Evolutionary conservation across 2,329 filamentous ascomycete genomes (phyloP).

Genomic region (Emericellopsis atlantica): DNA sequence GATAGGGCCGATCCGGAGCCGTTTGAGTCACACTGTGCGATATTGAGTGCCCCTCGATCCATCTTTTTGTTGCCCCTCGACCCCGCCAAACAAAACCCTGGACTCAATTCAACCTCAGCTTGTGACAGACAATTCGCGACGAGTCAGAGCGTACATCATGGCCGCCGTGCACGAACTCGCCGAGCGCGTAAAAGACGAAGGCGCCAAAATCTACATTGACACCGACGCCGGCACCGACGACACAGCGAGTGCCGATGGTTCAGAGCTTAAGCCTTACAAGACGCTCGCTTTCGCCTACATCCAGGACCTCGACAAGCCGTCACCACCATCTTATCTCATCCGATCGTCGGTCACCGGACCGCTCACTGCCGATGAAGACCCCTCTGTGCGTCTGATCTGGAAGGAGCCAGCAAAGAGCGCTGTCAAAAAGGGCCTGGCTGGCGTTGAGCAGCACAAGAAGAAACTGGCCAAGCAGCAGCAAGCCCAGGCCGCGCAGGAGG

Average conservation of each 20-base stretch:
- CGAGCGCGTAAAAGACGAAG: conserved; percentile 3
- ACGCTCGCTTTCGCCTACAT: conserved; percentile 67
- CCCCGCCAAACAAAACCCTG: too few relatives aligned
- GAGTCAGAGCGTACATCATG: not conserved
- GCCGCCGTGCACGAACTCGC: conserved; percentile 4
- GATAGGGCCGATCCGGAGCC: too few relatives aligned
- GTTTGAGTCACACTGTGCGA: too few relatives aligned
- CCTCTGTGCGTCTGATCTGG: conserved; percentile 52
- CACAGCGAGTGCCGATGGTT: conserved; percentile 52
- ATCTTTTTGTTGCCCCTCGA: too few relatives aligned
- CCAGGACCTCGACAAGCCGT: conserved; percentile 44
- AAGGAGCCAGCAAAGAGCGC: conserved; percentile 75
- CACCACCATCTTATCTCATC: conserved; percentile 51
- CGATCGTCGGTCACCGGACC: conserved; percentile 54
- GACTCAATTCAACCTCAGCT: not conserved
- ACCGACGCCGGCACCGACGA: conserved; percentile 31
- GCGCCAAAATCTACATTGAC: conserved; percentile 1
- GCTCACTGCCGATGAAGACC: conserved; percentile 50
- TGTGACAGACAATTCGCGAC: too few relatives aligned
- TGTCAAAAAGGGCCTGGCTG: conserved; percentile 65
- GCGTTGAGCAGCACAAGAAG: conserved; percentile 66
- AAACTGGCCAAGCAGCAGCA: conserved; percentile 72
- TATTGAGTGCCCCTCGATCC: too few relatives aligned
- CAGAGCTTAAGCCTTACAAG: conserved; percentile 68
- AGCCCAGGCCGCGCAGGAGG: conserved; percentile 56